Conservation (phyloP, 2,329 filamentous ascomycete genomes). For the Aspergillus alliaceus region DNA sequence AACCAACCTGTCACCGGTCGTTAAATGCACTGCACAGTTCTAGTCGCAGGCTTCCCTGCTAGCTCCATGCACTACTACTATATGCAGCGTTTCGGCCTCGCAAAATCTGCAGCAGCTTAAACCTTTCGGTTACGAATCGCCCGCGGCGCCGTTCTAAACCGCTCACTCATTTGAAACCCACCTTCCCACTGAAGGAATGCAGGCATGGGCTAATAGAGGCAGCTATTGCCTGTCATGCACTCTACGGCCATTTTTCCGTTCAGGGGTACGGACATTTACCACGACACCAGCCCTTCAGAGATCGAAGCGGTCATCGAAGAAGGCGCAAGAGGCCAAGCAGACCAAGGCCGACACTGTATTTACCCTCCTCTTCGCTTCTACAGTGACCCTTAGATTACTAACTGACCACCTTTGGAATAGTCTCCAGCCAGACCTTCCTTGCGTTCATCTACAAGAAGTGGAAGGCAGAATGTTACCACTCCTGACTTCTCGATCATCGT, state of each 20-base stretch:
- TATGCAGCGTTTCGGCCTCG: background rate
- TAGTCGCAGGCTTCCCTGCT: background rate
- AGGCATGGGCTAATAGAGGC: conserved; percentile 36
- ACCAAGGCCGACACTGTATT: conserved; percentile 1
- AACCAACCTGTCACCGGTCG: background rate
- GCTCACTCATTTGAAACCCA: background rate
- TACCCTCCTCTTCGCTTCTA: background rate
- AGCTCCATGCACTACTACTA: background rate
- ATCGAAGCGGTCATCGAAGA: conserved; percentile 15
- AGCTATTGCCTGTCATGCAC: conserved; percentile 44
- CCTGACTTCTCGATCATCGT: conserved; percentile 31
- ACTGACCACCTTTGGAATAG: background rate
- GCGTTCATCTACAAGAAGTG: background rate
- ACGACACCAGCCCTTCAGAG: conserved; percentile 30
- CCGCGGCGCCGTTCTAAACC: background rate
- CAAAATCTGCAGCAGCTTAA: background rate
- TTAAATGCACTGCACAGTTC: background rate
- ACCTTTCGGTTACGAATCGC: background rate
- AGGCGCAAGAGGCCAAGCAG: background rate
- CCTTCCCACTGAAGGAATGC: conserved; percentile 36
- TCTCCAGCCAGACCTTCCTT: conserved; percentile 1
- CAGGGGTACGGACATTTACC: conserved; percentile 30
- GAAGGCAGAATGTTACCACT: conserved; percentile 12
- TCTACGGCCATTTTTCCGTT: conserved; percentile 33
- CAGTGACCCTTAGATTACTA: background rate